Percentiles rank a stretch among this genome's conserved stretches.
Conservation (phyloP, 495 filamentous ascomycete species). For the Neurospora sp. region DNA sequence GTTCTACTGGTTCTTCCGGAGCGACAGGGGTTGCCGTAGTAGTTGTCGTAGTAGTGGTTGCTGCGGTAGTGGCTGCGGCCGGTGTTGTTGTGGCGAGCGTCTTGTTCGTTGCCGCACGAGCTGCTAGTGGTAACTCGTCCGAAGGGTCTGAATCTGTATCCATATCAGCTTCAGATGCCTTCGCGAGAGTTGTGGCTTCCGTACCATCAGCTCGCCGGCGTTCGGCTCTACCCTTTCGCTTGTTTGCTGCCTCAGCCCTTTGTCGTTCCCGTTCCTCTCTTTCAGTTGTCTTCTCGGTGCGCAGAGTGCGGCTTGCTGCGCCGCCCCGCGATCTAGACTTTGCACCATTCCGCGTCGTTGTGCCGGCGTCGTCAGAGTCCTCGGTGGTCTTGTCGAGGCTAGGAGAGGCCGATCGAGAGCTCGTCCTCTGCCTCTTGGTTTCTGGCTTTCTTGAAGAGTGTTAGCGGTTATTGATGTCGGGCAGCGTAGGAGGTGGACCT, state of each 20-base stretch:
- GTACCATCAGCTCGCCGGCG: conserved; percentile 67
- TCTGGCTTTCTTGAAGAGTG: conserved; percentile 33
- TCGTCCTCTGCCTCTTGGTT: conserved; percentile 61
- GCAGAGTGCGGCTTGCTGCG: conserved; percentile 49
- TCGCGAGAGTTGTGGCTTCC: conserved; percentile 16
- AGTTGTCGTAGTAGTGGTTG: conserved; percentile 6
- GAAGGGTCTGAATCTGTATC: conserved; percentile 48
- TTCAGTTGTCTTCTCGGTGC: conserved; percentile 51
- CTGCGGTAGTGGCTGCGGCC: conserved; percentile 7
- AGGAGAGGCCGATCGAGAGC: conserved; percentile 58
- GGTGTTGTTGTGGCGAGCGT: conserved; percentile 7
- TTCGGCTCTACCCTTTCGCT: conserved; percentile 65
- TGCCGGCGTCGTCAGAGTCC: conserved; percentile 64
- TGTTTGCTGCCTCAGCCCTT: conserved; percentile 56
- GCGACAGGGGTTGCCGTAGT: background rate
- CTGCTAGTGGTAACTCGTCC: conserved; percentile 42
- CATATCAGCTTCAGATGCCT: conserved; percentile 21
- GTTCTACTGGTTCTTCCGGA: conserved; percentile 18
- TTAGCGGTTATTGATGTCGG: conserved; percentile 1
- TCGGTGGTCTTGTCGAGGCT: conserved; percentile 31
- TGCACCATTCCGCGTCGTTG: conserved; percentile 35
- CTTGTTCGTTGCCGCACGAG: conserved; percentile 29
- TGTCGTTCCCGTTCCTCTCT: conserved; percentile 64
- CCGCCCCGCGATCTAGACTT: conserved; percentile 55
- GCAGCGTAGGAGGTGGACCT: conserved; percentile 22